phyloP scores from a whole-genome alignment of 164 flowering plant species.

The Amborella trichopoda region DNA sequence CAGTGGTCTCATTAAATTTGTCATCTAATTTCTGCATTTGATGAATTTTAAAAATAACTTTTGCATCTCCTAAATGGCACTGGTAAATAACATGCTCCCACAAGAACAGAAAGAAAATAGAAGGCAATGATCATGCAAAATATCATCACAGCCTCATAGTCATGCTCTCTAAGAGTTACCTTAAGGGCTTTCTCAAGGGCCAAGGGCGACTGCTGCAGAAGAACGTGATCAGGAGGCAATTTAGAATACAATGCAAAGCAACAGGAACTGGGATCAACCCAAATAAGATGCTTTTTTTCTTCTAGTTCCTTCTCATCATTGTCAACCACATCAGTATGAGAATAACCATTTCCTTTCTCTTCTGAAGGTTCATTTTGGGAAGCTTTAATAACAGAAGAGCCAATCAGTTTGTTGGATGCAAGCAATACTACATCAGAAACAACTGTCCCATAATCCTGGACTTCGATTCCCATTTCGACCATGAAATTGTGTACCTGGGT shows the following conservation, averaged over 20 bases:
- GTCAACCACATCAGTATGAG: slow-evolving; percentile 2
- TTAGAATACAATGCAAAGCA: slow-evolving; percentile 83
- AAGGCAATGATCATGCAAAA: too few species aligned
- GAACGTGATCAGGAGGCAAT: slow-evolving; percentile 48
- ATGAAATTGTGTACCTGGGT: slow-evolving; percentile 46
- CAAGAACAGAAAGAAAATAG: too few species aligned
- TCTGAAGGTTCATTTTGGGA: slow-evolving; percentile 5
- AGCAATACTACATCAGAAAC: slow-evolving; percentile 61
- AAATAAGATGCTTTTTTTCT: slow-evolving; percentile 24
- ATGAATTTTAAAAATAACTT: too few species aligned
- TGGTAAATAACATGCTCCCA: too few species aligned
- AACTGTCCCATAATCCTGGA: slow-evolving; percentile 64
- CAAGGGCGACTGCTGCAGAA: slow-evolving; percentile 73
- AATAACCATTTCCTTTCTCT: slow-evolving; percentile 8
- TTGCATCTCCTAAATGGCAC: too few species aligned
- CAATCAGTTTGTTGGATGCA: slow-evolving; percentile 40
- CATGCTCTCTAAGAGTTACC: too few species aligned
- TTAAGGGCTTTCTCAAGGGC: slow-evolving; percentile 91
- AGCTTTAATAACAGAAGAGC: slow-evolving; percentile 11
- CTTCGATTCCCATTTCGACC: slow-evolving; percentile 55
- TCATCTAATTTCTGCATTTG: too few species aligned
- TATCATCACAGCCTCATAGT: too few species aligned
- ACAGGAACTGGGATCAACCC: slow-evolving; percentile 80
- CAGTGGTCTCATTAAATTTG: too few species aligned
- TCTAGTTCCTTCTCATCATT: slow-evolving; percentile 16